Conservation (phyloP, 192 early-diverging fungal species). For the Coemansia sp. region DNA sequence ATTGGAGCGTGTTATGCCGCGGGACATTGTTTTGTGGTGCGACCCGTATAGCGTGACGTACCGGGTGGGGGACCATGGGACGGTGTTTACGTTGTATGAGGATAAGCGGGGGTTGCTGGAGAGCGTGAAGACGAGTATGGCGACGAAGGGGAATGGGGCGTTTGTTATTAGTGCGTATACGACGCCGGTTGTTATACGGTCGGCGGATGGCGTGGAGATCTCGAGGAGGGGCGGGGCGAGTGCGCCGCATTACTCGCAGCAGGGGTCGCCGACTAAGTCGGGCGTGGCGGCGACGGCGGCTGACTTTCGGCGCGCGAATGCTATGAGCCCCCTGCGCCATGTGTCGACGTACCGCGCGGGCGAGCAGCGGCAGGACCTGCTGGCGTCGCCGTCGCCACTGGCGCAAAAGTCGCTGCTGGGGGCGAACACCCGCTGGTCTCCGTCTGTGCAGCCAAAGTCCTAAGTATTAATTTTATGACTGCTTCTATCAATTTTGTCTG, state of each 20-base stretch:
- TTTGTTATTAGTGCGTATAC: constrained; percentile 54
- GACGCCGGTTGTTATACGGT: constrained; percentile 51
- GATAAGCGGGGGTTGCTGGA: constrained; percentile 54
- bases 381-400: constrained; percentile 3
- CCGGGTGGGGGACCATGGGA: constrained; percentile 70
- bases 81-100: constrained; percentile 65
- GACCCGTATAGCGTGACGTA: constrained; percentile 73
- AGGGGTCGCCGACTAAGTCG: constrained; percentile 44
- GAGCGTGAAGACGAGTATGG: constrained; percentile 44
- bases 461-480: background rate
- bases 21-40: constrained; percentile 71
- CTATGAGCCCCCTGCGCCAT: constrained; percentile 27
- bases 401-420: constrained; percentile 2
- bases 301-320: constrained; percentile 23
- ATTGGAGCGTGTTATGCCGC: constrained; percentile 60
- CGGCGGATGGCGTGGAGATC: constrained; percentile 51
- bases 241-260: constrained; percentile 8
- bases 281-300: constrained; percentile 6
- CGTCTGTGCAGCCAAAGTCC: constrained; percentile 13
- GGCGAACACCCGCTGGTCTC: constrained; percentile 29
- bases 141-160: constrained; percentile 36
- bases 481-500: constrained; percentile 16
- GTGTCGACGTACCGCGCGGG: constrained; percentile 4
- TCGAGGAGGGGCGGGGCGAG: constrained; percentile 30
- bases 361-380: background rate